Evolutionary conservation across 305 asterid species (phyloP).

Genomic region (Fraxinus baroniana): DNA sequence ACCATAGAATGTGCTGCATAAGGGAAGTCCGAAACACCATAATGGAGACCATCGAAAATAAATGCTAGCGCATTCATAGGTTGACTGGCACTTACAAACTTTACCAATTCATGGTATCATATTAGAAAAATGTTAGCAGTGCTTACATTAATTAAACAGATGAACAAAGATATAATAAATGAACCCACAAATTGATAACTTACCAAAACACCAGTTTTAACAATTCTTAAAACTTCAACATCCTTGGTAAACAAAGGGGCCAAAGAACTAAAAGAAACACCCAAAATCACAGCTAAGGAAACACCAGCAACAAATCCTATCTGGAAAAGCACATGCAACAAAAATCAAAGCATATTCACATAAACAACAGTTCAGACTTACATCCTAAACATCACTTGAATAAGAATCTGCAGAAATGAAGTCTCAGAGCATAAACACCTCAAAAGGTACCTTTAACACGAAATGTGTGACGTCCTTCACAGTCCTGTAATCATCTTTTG

Average conservation of each 20-base stretch:
- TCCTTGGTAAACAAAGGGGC: conserved; percentile 74
- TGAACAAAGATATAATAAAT: background rate
- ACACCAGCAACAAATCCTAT: conserved; percentile 66
- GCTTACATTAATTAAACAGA: background rate
- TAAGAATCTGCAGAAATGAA: conserved; percentile 6
- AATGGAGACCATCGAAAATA: conserved; percentile 83
- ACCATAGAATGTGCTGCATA: conserved; percentile 80
- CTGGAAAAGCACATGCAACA: conserved; percentile 39
- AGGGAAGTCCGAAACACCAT: conserved; percentile 86
- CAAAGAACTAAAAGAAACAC: conserved; percentile 62
- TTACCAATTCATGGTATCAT: conserved; percentile 34
- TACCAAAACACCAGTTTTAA: conserved; percentile 71
- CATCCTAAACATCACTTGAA: conserved; percentile 1
- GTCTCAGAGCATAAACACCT: conserved; percentile 16
- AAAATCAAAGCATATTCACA: conserved; percentile 14
- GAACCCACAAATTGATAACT: conserved; percentile 19
- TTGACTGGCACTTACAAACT: conserved; percentile 90
- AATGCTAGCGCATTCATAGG: conserved; percentile 87
- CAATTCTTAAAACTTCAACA: conserved; percentile 52
- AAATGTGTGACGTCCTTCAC: conserved; percentile 66
- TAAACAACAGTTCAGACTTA: background rate
- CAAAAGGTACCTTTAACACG: conserved; percentile 58
- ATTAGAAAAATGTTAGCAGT: conserved; percentile 12
- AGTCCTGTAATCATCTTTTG: conserved; percentile 59
- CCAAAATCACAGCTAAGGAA: conserved; percentile 57